Percentiles rank a stretch among this genome's conserved stretches.
Evolutionary conservation across 495 filamentous ascomycete species (phyloP).

Genomic region (Annulohypoxylon moriforme): DNA sequence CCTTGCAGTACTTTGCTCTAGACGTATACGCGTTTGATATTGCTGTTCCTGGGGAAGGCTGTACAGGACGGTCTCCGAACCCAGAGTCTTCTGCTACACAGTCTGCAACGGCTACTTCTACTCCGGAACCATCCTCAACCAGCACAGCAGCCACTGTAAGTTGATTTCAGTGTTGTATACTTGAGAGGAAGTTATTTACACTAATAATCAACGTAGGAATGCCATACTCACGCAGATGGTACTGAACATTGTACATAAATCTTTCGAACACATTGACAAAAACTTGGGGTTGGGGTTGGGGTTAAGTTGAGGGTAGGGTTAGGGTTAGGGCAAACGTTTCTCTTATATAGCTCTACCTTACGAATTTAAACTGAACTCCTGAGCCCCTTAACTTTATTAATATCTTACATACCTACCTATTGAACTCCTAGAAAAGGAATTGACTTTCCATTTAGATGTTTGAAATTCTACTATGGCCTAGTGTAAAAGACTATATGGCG

Average conservation of each 20-base stretch:
- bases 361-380: too few relatives aligned
- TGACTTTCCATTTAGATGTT: too few relatives aligned
- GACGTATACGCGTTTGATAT: constrained; percentile 68
- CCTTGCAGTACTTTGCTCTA: constrained; percentile 68
- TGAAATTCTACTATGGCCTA: too few relatives aligned
- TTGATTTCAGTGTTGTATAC: neutral
- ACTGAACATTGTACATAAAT: constrained; percentile 40
- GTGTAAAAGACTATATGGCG: too few relatives aligned
- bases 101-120: constrained; percentile 4
- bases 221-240: constrained; percentile 44
- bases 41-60: constrained; percentile 64
- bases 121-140: constrained; percentile 7
- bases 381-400: too few relatives aligned
- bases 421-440: too few relatives aligned
- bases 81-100: neutral
- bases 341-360: too few relatives aligned
- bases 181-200: neutral
- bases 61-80: constrained; percentile 50
- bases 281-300: too few relatives aligned
- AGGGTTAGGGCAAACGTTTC: too few relatives aligned
- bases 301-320: too few relatives aligned
- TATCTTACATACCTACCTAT: too few relatives aligned
- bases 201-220: constrained; percentile 25
- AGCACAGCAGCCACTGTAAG: constrained; percentile 23
- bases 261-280: neutral